A percentile compares a stretch with the other conserved stretches of the same genome.
These are phyloP conservation scores for Daedaleopsis nitida DNA, from an alignment of 768 basidiomycete genomes.

Conservation along the genomic window DNA sequence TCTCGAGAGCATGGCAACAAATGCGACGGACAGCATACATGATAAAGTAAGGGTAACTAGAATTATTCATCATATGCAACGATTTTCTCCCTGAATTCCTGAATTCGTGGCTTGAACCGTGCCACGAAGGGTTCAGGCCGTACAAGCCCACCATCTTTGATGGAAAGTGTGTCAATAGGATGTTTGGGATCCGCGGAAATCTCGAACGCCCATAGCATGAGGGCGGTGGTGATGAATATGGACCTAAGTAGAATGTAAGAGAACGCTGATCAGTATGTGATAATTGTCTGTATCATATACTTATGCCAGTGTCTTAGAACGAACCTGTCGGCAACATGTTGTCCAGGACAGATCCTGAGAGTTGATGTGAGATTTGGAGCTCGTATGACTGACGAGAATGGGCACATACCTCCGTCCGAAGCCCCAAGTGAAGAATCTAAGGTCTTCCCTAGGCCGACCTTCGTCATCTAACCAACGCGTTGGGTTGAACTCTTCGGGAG, in stretches of 20 bases:
- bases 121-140: constrained; percentile 66
- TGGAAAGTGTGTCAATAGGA: constrained; percentile 62
- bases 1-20: too few relatives aligned
- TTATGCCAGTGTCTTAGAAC: not conserved
- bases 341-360: constrained; percentile 63
- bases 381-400: not conserved
- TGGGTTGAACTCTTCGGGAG: constrained; percentile 36
- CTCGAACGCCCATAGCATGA: constrained; percentile 67
- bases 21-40: too few relatives aligned
- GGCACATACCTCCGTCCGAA: constrained; percentile 31
- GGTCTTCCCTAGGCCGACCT: constrained; percentile 29
- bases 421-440: constrained; percentile 36
- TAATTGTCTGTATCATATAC: not conserved
- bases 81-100: constrained; percentile 16
- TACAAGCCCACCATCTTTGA: constrained; percentile 64
- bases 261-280: not conserved
- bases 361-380: not conserved
- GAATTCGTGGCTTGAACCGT: constrained; percentile 51
- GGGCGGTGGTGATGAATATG: constrained; percentile 64
- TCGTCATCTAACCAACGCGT: constrained; percentile 35
- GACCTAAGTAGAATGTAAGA: constrained; percentile 39
- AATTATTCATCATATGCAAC: not conserved
- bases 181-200: constrained; percentile 50
- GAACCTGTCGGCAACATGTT: constrained; percentile 50
- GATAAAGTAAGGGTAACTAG: too few relatives aligned